Evolutionary conservation across 257 asterid species (phyloP), one percentile per base, ranked within the genome.

Genomic region (Linderniella brevidens): DNA sequence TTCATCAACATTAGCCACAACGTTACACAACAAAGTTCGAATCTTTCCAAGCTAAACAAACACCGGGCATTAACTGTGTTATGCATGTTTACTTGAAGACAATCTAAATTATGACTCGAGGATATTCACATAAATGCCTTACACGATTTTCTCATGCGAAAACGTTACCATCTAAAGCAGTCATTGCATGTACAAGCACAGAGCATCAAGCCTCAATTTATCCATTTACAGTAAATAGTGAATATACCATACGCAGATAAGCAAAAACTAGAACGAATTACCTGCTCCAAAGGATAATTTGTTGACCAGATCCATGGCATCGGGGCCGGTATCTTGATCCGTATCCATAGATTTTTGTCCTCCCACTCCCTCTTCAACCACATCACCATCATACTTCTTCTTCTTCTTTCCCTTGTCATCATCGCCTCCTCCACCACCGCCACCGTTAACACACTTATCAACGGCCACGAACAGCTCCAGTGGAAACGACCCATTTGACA

Each of bases 261-360:
- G 10, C 11, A 38, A 25, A 10, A 32, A 35, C 13, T 25, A 13
- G 1, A 19, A 39, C 11, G 1, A 8, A 14, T 39, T 73, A 76
- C 94, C 95, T 1, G 71, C 62, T 56, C 64, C 63, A 16, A 58
- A 36, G 16, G 70, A 48, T 53, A 76, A 46, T 37, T 62, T 59
- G 35, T 61, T 41, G 1, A 50, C 68, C 13, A 49, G 60, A 13
- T 64, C 66, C 63, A 58, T 78, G 29, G 66, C 71, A 17, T 78
- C 87, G 65, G 77, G 74, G 48, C 78, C 92, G 41, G 78, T 64
- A 53, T 72, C 94, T 35, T 74, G 83, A 19, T 77, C 84, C 0
- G 88, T 64, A 57, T 58, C 78, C 68, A 70, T 66, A 56, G 56
- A 74, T 45, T 44, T 46, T 44, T 25, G 68, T 58, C 17, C 60